Evolutionary conservation across 2,329 filamentous ascomycete species (phyloP).

Genomic region (Aspergillus sp.): DNA sequence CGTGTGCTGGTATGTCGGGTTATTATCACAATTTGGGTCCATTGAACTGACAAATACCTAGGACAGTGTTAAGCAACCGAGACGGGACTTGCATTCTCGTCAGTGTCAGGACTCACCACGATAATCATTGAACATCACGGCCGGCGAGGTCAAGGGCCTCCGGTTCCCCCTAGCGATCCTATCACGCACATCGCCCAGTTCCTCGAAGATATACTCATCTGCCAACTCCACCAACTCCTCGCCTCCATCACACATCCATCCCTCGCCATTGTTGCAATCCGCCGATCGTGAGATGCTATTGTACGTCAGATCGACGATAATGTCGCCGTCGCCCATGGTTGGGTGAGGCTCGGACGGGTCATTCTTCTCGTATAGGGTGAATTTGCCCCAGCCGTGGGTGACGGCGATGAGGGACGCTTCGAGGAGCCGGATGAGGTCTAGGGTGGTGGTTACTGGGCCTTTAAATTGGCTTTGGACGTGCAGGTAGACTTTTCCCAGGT

Average conservation of each 20-base stretch:
- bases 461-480: not conserved
- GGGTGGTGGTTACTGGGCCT: not conserved
- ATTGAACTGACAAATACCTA: no score
- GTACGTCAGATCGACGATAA: not conserved
- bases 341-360: not conserved
- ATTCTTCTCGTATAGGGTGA: not conserved
- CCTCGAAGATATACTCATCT: not conserved
- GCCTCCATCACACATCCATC: not conserved
- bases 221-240: not conserved
- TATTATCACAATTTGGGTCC: no score
- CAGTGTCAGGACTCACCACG: not conserved
- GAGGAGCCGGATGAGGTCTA: not conserved
- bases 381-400: not conserved
- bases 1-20: no score
- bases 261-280: not conserved
- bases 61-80: no score
- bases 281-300: not conserved
- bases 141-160: not conserved
- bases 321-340: not conserved
- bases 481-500: not conserved
- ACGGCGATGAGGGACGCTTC: not conserved
- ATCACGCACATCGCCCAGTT: not conserved
- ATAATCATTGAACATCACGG: not conserved
- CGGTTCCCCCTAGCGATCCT: not conserved
- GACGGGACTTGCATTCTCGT: no score